Base-by-base conservation (phyloP, 106 monocot genomes). In the Dioscorea zingiberensis region DNA sequence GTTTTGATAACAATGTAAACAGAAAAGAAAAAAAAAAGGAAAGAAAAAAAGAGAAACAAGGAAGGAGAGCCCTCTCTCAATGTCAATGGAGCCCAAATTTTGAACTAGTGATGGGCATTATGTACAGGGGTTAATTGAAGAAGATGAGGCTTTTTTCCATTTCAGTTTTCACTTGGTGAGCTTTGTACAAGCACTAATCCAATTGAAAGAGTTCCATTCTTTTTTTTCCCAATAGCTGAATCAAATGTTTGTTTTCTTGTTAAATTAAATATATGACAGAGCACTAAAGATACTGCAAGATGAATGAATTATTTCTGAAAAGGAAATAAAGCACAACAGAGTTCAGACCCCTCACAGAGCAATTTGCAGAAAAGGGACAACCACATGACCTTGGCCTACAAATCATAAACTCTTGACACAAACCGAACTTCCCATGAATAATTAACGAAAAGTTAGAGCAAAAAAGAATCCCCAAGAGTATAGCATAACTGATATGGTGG, bases 41-140 rank as follows among this genome's bases (percentile, higher is more conserved):
- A 38, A 38, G 15, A 54, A 27, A 54, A 27, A 27, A 67, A n/a
- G 53, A 67, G 14, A 55, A 29, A 7, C 44, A 27, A 64, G 21
- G 25, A 19, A 17, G 56, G 15, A 54, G 55, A 72, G 73, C 73
- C 73, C 73, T 73, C 73, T 65, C 64, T 65, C 73, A 73, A 65
- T 57, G 64, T 65, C 73, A 73, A 65, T 57, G 64, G 64, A 63
- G 64, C 73, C 73, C 64, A 65, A 55, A 46, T 64, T 65, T 73
- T 73, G 46, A 25, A 16, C 28, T 57, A 11, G 57, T 25, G 19
- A 28, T 63, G 62, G 27, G 64, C 65, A 44, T 64, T 56, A 22
- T 73, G 73, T 65, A 65, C 64, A 73, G 64, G 63, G 73, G 14
- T 55, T 44, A 55, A 38, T 73, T 73, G 73, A 55, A 44, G 63